Base-by-base conservation (phyloP, 2,329 filamentous ascomycete genomes). In the Didymella glomerata region DNA sequence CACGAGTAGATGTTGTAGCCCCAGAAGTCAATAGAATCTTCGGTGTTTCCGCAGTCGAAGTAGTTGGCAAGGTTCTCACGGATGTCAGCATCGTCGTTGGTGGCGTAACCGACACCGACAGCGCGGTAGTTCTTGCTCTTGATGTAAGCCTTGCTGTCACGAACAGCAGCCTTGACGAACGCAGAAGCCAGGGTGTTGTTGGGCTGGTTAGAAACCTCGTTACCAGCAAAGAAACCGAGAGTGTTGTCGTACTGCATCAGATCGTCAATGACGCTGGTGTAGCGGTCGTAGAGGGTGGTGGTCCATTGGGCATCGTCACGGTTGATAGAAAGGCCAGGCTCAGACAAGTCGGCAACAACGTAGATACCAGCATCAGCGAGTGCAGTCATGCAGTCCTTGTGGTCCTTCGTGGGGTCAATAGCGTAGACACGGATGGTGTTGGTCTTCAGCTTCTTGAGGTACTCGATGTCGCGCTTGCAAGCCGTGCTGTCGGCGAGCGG, bases 1-100 rank as follows among this genome's bases (percentile, higher is more conserved):
- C 95, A 99, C 52, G 93, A 96, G 86, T 99, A 99, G 82, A 98
- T 97, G 85, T 99, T 99, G 89, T 98, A 98, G 60, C 95, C 95
- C 91, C 93, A 99, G 84, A 96, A 98, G 80, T 99, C 95, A 67
- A 98, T 97, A 61, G 90, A 78, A 73, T 80, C 79, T 9, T 83
- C 81, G 32, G 51, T 18, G 60, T 83, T 76, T 61, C 93, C 91
- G 76, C 95, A 99, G 85, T 97, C 93, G 83, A 99, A 97, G 86
- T 96, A 99, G 76, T 92, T 82, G 68, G 92, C 91, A 74, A 98
- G 87, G 72, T 92, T 83, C 66, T 84, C 84, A 78, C 95, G 91
- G 70, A 97, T 96, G 22, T 87, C 84, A 40, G 88, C 85, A 78
- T 97, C 93, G 70, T 98, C 95, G 79, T 96, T 95, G 79, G 95